Conservation (phyloP, 768 basidiomycete genomes). For the Udeniomyces megalosporus region DNA sequence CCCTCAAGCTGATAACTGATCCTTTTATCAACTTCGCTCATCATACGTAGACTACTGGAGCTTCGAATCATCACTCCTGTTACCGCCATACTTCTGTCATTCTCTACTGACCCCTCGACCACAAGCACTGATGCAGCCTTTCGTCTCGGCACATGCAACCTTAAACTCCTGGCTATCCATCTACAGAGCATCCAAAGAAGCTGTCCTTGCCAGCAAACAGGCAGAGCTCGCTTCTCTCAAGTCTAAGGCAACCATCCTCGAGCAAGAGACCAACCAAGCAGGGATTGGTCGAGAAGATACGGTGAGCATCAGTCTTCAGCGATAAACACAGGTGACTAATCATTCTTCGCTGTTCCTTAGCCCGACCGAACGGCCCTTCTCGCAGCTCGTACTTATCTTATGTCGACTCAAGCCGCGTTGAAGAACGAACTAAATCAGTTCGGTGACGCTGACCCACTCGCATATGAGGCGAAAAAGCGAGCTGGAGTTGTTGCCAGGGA, state of each 20-base stretch:
- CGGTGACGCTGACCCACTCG: conserved; percentile 67
- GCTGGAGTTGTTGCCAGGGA: conserved; percentile 64
- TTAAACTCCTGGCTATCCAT: conserved; percentile 9
- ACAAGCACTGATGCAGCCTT: too few relatives aligned
- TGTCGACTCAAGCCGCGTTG: conserved; percentile 38
- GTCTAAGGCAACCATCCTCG: too few relatives aligned
- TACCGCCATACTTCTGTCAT: too few relatives aligned
- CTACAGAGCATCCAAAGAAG: background rate
- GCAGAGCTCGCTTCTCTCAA: background rate
- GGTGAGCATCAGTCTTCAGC: too few relatives aligned
- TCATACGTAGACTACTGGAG: too few relatives aligned
- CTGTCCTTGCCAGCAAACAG: background rate
- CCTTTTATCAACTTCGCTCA: too few relatives aligned
- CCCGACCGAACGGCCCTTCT: conserved; percentile 42
- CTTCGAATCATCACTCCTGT: too few relatives aligned
- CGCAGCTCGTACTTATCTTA: conserved; percentile 36
- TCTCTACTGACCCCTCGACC: too few relatives aligned
- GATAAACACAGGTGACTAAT: too few relatives aligned
- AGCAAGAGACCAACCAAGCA: too few relatives aligned
- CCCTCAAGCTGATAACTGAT: too few relatives aligned
- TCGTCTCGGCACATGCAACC: conserved; percentile 34
- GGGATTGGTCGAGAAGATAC: too few relatives aligned
- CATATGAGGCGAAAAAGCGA: conserved; percentile 57
- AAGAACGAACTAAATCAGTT: conserved; percentile 58
- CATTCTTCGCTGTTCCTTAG: conserved; percentile 35